Evolutionary conservation across 495 filamentous ascomycete species (phyloP), one percentile per base, ranked within the genome.

Genomic region (Lindgomyces ingoldianus): DNA sequence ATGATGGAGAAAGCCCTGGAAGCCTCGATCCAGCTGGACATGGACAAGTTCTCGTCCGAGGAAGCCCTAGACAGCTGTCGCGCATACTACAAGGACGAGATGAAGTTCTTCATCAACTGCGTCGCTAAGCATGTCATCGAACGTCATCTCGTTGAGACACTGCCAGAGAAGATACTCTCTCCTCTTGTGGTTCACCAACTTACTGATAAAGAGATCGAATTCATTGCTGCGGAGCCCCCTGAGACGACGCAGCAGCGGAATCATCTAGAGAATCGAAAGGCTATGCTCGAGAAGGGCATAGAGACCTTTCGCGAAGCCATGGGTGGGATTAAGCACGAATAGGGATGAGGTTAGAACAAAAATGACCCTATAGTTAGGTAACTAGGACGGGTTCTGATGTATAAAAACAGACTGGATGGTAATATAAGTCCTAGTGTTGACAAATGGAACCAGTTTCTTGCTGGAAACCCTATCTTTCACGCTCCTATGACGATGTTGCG

Each of bases 101-200:
- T 61, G 16, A 77, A 73, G 59, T 71, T 65, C 62, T 75, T 77
- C 60, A 65, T 75, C 50, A 60, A 60, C 21, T 47, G 14, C 25
- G 64, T 75, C 41, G 63, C 65, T 25, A 72, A 68, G 44, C 74
- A 75, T 41, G 75, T 76, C 22, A 61, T 75, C 49, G 75, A 77
- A 52, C 73, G 75, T 6, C 70, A 76, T 59, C 61, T 77, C 9
- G 55, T 77, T 3, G 46, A 54, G 3, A 19, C 61, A 6, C 67
- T 77, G 4, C 48, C 60, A 12, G 21, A 26, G 0, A 64, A 57
- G 12, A 67, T 74, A 22, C 26, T 76, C 11, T 73, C 69, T 18
- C 70, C 75, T 12, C n/a, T 65, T 4, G 12, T 67, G 10, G 50
- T 74, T 33, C 58, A 60, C 26, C 30, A 60, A 11, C 19, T 77